These are phyloP conservation scores for Pyricularia sp. DNA, from an alignment of 2,329 filamentous ascomycete species.

Conservation along the genomic window DNA sequence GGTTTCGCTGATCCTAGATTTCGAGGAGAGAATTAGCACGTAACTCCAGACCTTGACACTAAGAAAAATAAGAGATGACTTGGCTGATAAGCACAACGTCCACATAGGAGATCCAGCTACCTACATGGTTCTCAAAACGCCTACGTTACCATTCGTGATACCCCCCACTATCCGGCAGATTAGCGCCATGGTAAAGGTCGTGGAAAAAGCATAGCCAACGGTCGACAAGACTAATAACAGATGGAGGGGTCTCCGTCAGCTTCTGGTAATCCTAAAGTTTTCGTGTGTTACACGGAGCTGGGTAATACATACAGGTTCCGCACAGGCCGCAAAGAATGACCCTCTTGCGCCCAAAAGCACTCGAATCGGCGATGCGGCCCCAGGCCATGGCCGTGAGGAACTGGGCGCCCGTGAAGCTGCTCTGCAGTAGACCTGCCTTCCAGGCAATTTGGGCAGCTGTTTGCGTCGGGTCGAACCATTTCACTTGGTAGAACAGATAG, in stretches of 20 bases:
- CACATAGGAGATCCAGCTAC: slow-evolving; percentile 4
- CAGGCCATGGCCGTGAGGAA: slow-evolving; percentile 73
- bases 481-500: slow-evolving; percentile 84
- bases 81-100: background rate
- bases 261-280: background rate
- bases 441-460: slow-evolving; percentile 54
- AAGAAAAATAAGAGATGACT: background rate
- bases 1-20: slow-evolving; percentile 27
- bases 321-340: slow-evolving; percentile 65
- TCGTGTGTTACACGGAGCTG: background rate
- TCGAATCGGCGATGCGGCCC: slow-evolving; percentile 57
- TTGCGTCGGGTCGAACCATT: slow-evolving; percentile 50
- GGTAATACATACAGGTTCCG: slow-evolving; percentile 39
- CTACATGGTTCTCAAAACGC: slow-evolving; percentile 60
- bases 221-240: slow-evolving; percentile 34
- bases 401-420: slow-evolving; percentile 69
- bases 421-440: slow-evolving; percentile 66
- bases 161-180: slow-evolving; percentile 54
- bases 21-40: background rate
- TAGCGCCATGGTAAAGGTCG: slow-evolving; percentile 46
- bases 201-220: slow-evolving; percentile 59
- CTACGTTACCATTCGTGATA: slow-evolving; percentile 59
- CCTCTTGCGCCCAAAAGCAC: slow-evolving; percentile 57
- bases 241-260: background rate
- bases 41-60: background rate